Percentiles rank a stretch among this genome's conserved stretches.
Evolutionary conservation across 176 grass and related monocot species (phyloP).

Genomic region (Thalia dealbata): DNA sequence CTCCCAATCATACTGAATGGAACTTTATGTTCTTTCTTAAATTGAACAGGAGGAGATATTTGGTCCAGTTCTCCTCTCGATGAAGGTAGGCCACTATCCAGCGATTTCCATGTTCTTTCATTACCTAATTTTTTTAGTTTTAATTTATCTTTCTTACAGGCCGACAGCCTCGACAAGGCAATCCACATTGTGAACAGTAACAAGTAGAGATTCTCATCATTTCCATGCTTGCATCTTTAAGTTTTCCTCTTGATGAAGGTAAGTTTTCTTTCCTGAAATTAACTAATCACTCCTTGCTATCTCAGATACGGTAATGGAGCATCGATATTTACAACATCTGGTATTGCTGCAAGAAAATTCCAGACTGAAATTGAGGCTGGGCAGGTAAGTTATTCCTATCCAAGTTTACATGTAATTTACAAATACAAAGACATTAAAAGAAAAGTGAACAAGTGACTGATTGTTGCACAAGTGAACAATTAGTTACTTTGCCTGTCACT

Average conservation of each 20-base stretch:
- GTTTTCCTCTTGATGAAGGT: no score
- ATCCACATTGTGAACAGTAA: conserved; percentile 87
- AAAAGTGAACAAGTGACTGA: no score
- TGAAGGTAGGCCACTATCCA: conserved; percentile 54
- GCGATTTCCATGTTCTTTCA: neutral
- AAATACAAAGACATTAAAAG: neutral
- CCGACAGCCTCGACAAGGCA: conserved; percentile 73
- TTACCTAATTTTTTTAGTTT: conserved; percentile 6
- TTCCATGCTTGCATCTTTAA: conserved; percentile 14
- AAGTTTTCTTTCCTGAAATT: conserved; percentile 2
- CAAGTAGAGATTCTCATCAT: conserved; percentile 38
- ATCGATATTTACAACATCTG: conserved; percentile 92
- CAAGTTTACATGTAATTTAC: neutral
- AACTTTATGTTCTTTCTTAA: neutral
- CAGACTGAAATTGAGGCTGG: conserved; percentile 91
- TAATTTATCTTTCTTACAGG: conserved; percentile 33
- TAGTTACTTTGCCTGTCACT: no score
- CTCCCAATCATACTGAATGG: no score
- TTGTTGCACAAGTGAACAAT: no score
- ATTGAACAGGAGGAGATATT: conserved; percentile 69
- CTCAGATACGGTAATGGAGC: conserved; percentile 85
- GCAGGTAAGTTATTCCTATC: conserved; percentile 34
- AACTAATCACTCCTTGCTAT: conserved; percentile 18
- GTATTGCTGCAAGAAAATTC: conserved; percentile 72
- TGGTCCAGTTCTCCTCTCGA: conserved; percentile 88